A percentile compares a stretch with the other conserved stretches of the same genome.
Conservation (phyloP, 2,329 filamentous ascomycete species). For the Colletotrichum simmondsii region DNA sequence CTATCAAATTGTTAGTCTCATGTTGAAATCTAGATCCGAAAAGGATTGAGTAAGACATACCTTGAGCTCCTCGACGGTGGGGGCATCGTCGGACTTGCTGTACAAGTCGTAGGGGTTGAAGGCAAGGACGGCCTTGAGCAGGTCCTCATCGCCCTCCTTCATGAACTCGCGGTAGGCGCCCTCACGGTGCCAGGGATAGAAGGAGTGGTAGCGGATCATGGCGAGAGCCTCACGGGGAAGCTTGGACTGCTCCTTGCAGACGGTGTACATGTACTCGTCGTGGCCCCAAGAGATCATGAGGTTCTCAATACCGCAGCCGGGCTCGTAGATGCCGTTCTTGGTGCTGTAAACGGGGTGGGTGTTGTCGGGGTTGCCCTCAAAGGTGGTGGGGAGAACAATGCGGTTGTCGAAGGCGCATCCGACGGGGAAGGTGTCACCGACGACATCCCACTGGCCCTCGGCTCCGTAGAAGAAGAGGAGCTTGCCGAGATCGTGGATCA, state of each 20-base stretch:
- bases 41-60: not conserved
- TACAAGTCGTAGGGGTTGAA: slow-evolving; percentile 95
- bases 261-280: slow-evolving; percentile 88
- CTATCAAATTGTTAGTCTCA: slow-evolving; percentile 21
- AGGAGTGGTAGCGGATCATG: slow-evolving; percentile 94
- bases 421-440: slow-evolving; percentile 86
- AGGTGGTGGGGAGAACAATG: slow-evolving; percentile 86
- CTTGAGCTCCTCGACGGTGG: slow-evolving; percentile 80
- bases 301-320: slow-evolving; percentile 85
- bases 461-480: slow-evolving; percentile 84
- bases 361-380: slow-evolving; percentile 80
- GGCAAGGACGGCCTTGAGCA: slow-evolving; percentile 83
- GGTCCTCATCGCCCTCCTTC: slow-evolving; percentile 81
- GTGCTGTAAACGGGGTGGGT: slow-evolving; percentile 78
- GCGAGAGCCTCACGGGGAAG: slow-evolving; percentile 85
- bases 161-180: slow-evolving; percentile 86
- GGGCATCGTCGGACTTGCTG: slow-evolving; percentile 88
- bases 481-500: slow-evolving; percentile 85
- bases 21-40: too few relatives aligned
- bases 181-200: slow-evolving; percentile 91
- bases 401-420: slow-evolving; percentile 79
- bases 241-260: slow-evolving; percentile 83
- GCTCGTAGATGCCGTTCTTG: slow-evolving; percentile 81
- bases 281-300: slow-evolving; percentile 93
- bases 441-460: slow-evolving; percentile 93